Evolutionary conservation across 305 asterid genomes (phyloP).

Genomic region (Coffea humblotiana): DNA sequence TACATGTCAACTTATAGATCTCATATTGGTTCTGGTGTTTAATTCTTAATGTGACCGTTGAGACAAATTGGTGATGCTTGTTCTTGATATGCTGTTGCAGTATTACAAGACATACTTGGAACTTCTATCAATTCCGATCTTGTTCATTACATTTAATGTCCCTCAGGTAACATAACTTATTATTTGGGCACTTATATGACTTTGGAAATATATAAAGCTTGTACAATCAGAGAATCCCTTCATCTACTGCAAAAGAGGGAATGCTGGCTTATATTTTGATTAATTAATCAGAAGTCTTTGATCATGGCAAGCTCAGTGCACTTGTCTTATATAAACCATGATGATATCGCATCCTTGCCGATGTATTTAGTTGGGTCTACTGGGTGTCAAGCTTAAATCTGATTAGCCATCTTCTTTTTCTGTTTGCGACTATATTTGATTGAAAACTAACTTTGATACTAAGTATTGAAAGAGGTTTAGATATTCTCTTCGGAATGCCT

Average conservation of each 20-base stretch:
- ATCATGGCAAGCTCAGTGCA: neutral
- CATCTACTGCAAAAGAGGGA: neutral
- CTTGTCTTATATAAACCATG: neutral
- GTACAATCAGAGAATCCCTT: neutral
- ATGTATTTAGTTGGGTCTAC: neutral
- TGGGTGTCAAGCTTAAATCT: neutral
- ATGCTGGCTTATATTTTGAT: neutral
- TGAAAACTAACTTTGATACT: neutral
- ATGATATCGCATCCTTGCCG: neutral
- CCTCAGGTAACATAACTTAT: conserved; percentile 63
- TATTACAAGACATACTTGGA: conserved; percentile 61
- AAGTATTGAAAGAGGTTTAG: too few relatives aligned
- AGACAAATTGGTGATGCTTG: conserved; percentile 24
- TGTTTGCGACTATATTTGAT: neutral
- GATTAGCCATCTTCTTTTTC: neutral
- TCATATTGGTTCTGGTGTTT: neutral
- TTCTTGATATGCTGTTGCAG: conserved; percentile 36
- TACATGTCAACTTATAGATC: neutral
- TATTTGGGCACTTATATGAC: neutral
- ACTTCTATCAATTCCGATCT: conserved; percentile 60
- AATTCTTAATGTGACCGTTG: neutral
- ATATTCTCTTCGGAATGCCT: neutral
- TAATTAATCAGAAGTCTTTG: neutral
- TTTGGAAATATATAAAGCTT: neutral
- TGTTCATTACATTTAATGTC: conserved; percentile 56